phyloP scores from a whole-genome alignment of 768 basidiomycete species.

The Pisolithus tinctorius region DNA sequence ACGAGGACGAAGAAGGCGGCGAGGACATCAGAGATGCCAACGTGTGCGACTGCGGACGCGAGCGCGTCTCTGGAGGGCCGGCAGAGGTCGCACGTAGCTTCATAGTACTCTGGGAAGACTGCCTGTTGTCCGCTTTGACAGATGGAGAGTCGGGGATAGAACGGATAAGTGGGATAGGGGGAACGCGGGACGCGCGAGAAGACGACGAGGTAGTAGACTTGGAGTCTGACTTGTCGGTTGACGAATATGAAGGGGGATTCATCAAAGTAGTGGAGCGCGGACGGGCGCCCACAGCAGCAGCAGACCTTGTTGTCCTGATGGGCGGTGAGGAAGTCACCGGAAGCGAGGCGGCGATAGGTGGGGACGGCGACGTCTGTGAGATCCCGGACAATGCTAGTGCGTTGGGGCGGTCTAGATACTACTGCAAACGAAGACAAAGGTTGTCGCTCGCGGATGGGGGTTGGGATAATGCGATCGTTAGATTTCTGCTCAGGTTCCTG shows the following conservation, averaged over 20 bases:
- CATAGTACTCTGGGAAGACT: slow-evolving; percentile 8
- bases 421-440: slow-evolving; percentile 57
- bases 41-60: slow-evolving; percentile 7
- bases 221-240: slow-evolving; percentile 23
- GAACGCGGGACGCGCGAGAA: slow-evolving; percentile 22
- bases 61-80: slow-evolving; percentile 8
- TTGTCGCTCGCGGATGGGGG: slow-evolving; percentile 50
- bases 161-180: slow-evolving; percentile 24
- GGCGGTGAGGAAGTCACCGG: slow-evolving; percentile 3
- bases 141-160: slow-evolving; percentile 28
- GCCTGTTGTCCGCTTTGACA: slow-evolving; percentile 16
- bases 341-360: neutral
- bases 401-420: slow-evolving; percentile 48
- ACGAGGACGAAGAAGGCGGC: neutral
- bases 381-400: slow-evolving; percentile 20
- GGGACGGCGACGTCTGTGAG: slow-evolving; percentile 1
- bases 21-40: slow-evolving; percentile 4
- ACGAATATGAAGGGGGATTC: slow-evolving; percentile 1
- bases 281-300: slow-evolving; percentile 7
- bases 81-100: slow-evolving; percentile 6
- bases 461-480: slow-evolving; percentile 35
- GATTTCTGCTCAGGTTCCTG: neutral
- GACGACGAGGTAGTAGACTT: slow-evolving; percentile 18
- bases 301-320: slow-evolving; percentile 5
- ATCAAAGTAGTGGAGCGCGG: slow-evolving; percentile 6